Conservation (phyloP, 192 early-diverging fungal species). For the Dissophora globulifera region DNA sequence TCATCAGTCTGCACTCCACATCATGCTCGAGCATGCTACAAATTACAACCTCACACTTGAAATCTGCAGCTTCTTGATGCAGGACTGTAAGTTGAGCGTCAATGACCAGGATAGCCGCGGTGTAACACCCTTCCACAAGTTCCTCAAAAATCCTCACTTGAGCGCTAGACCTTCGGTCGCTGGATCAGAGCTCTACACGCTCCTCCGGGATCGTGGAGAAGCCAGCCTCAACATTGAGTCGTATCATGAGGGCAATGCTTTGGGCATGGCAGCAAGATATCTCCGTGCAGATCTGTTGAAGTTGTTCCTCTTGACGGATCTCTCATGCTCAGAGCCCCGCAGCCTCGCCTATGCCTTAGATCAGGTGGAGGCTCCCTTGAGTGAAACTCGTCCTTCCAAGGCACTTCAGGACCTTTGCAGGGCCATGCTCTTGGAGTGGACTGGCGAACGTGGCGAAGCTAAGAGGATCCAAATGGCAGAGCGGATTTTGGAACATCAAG, state of each 20-base stretch:
- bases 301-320: constrained; percentile 38
- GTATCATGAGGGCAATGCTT: constrained; percentile 33
- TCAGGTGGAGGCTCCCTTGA: constrained; percentile 29
- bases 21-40: constrained; percentile 40
- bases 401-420: constrained; percentile 28
- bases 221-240: constrained; percentile 37
- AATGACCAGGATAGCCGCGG: constrained; percentile 43
- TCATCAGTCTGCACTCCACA: constrained; percentile 41
- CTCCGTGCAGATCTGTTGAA: constrained; percentile 41
- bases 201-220: constrained; percentile 40
- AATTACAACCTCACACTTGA: constrained; percentile 37
- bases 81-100: constrained; percentile 29
- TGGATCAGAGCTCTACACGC: constrained; percentile 29
- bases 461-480: constrained; percentile 47
- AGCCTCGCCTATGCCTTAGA: constrained; percentile 32
- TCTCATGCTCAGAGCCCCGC: constrained; percentile 32
- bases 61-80: constrained; percentile 29
- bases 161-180: constrained; percentile 37
- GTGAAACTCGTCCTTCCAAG: constrained; percentile 32
- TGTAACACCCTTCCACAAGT: constrained; percentile 50
- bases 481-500: constrained; percentile 39
- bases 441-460: constrained; percentile 36
- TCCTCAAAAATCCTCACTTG: constrained; percentile 41
- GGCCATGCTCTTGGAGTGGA: constrained; percentile 42
- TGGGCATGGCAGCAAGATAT: constrained; percentile 43